Evolutionary conservation across 306 rosid genomes (phyloP).

Genomic region (Lupinus albus): DNA sequence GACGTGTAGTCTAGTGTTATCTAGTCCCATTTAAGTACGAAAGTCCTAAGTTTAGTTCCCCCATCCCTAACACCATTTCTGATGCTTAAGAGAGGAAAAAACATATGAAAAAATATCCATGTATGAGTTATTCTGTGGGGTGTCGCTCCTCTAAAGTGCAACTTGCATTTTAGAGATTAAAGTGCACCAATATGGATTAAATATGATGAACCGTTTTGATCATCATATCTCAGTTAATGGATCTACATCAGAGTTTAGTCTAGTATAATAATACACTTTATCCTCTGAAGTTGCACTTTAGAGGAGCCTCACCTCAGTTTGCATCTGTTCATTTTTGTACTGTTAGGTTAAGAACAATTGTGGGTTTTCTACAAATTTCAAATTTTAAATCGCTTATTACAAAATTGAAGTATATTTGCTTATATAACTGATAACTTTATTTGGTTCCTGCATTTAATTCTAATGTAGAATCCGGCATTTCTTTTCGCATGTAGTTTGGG

Average conservation of each 20-base stretch:
- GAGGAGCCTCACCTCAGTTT: too few species aligned
- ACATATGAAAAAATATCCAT: too few species aligned
- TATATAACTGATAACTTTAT: not conserved
- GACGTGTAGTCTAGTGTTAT: slow-evolving; percentile 7
- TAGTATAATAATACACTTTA: too few species aligned
- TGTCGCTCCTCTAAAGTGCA: too few species aligned
- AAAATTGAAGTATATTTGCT: not conserved
- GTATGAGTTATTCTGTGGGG: too few species aligned
- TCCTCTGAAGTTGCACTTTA: too few species aligned
- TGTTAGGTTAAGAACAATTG: not conserved
- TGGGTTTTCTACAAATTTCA: not conserved
- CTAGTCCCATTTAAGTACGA: not conserved
- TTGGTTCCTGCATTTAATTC: slow-evolving; percentile 25
- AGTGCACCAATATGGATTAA: too few species aligned
- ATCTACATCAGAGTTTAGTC: too few species aligned
- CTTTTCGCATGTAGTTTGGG: slow-evolving; percentile 10
- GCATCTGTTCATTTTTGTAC: not conserved
- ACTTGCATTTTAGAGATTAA: too few species aligned
- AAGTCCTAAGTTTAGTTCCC: slow-evolving; percentile 2
- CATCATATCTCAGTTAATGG: too few species aligned
- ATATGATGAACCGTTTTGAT: too few species aligned
- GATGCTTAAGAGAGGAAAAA: not conserved
- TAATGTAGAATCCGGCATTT: slow-evolving; percentile 2
- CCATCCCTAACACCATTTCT: not conserved
- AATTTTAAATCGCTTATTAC: not conserved